Evolutionary conservation across 805 yeast genomes (phyloP).

Genomic region (Zygosaccharomyces bailii): DNA sequence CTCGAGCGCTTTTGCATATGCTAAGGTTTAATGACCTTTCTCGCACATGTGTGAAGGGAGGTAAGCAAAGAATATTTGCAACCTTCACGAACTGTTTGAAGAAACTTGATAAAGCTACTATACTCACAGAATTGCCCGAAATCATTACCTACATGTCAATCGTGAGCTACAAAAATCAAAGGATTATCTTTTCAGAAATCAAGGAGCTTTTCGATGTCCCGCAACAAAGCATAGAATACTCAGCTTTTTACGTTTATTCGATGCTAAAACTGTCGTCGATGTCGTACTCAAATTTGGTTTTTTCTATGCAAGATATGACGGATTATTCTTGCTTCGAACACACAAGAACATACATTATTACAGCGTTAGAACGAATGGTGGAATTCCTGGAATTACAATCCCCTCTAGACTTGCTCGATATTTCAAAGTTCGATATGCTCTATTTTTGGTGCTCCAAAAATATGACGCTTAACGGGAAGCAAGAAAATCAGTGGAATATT

Average conservation of each 20-base stretch:
- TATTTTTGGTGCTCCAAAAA: conserved; percentile 16
- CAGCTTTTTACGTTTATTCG: conserved; percentile 27
- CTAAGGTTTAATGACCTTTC: conserved; percentile 29
- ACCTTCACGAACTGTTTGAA: conserved; percentile 20
- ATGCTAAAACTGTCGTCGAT: conserved; percentile 19
- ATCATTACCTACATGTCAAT: conserved; percentile 22
- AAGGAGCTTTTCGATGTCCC: conserved; percentile 22
- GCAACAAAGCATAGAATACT: conserved; percentile 27
- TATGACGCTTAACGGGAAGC: background rate
- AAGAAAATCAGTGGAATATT: conserved; percentile 19
- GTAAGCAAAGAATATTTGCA: conserved; percentile 30
- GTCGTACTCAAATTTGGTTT: conserved; percentile 25
- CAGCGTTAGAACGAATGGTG: conserved; percentile 13
- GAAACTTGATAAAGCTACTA: conserved; percentile 14
- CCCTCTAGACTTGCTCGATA: conserved; percentile 20
- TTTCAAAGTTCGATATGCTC: conserved; percentile 25
- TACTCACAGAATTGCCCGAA: conserved; percentile 9
- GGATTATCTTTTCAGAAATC: conserved; percentile 31
- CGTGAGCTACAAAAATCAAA: conserved; percentile 29
- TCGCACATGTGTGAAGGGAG: conserved; percentile 20
- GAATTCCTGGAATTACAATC: conserved; percentile 1
- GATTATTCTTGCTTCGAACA: conserved; percentile 13
- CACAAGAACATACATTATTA: conserved; percentile 21
- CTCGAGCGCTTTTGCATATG: conserved; percentile 36
- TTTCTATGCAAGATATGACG: conserved; percentile 19